Percentiles rank a stretch among this genome's conserved stretches.
phyloP scores from a whole-genome alignment of 257 asterid genomes.

The Solanum commersonii region DNA sequence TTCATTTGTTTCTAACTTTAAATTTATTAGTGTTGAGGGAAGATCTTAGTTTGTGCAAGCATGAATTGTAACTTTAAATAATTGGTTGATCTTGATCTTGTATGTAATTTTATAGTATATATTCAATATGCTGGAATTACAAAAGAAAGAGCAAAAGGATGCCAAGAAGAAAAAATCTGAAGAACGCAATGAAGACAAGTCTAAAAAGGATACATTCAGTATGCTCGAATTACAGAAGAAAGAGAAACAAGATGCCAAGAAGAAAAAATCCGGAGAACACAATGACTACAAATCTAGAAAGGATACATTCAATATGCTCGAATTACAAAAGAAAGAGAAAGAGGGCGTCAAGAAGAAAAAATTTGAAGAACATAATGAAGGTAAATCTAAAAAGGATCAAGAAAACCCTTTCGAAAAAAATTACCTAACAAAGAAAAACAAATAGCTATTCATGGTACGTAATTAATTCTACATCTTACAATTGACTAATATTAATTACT shows the following conservation, averaged over 20 bases:
- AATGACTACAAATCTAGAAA: not conserved
- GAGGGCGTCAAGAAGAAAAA: not conserved
- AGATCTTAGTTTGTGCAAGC: not conserved
- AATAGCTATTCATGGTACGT: not conserved
- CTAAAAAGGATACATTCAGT: not conserved
- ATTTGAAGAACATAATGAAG: not conserved
- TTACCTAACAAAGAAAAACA: not conserved
- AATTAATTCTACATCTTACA: not conserved
- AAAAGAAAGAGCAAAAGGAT: not conserved
- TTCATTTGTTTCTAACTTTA: not conserved
- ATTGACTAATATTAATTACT: not conserved
- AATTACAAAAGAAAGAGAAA: not conserved
- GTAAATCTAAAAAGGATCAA: not conserved
- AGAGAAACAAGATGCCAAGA: not conserved
- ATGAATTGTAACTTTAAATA: not conserved
- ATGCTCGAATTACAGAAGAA: not conserved
- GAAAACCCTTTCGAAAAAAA: not conserved
- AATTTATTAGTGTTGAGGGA: not conserved
- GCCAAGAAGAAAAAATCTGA: not conserved
- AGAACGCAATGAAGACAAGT: not conserved
- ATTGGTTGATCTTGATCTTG: not conserved
- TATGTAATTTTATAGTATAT: not conserved
- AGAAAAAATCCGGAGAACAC: not conserved
- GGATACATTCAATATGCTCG: not conserved
- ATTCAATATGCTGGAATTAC: not conserved